Evolutionary conservation across 2,329 filamentous ascomycete genomes (phyloP).

Genomic region (Aspergillus oerlinghausenensis): DNA sequence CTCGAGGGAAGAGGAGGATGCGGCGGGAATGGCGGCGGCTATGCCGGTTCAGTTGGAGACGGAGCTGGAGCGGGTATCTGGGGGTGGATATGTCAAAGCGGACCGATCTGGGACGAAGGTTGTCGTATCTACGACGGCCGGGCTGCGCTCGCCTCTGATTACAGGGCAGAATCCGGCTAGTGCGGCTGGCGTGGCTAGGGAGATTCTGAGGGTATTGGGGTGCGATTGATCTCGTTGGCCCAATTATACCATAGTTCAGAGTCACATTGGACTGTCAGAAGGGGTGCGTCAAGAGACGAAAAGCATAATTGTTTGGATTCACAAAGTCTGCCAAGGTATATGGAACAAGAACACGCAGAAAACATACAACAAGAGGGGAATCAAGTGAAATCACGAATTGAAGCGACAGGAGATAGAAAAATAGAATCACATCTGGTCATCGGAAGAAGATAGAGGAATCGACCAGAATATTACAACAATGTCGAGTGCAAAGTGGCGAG

Average conservation of each 20-base stretch:
- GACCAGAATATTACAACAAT: slow-evolving; percentile 8
- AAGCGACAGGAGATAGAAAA: slow-evolving; percentile 11
- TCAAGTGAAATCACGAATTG: slow-evolving; percentile 20
- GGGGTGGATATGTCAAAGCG: slow-evolving; percentile 45
- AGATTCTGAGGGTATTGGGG: slow-evolving; percentile 35
- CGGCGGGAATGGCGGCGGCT: slow-evolving; percentile 32
- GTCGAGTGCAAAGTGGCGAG: not conserved
- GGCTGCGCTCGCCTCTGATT: slow-evolving; percentile 35
- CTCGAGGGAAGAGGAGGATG: slow-evolving; percentile 46
- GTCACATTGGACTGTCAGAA: not conserved
- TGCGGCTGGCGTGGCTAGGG: slow-evolving; percentile 41
- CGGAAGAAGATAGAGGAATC: not conserved
- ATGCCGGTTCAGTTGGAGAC: slow-evolving; percentile 48
- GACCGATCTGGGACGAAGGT: slow-evolving; percentile 45
- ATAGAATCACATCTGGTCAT: slow-evolving; percentile 10
- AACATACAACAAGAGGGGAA: slow-evolving; percentile 10
- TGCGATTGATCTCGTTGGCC: not conserved
- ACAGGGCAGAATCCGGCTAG: slow-evolving; percentile 48
- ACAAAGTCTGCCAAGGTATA: slow-evolving; percentile 17
- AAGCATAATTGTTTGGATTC: slow-evolving; percentile 3
- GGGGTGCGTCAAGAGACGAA: not conserved
- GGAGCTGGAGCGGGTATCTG: slow-evolving; percentile 37
- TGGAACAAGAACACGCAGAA: slow-evolving; percentile 15
- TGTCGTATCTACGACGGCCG: slow-evolving; percentile 29
- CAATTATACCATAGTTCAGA: too few relatives aligned